Evolutionary conservation across 176 grass and related monocot genomes (phyloP), one percentile per base, ranked within the genome.

Genomic region (Oryza punctata): DNA sequence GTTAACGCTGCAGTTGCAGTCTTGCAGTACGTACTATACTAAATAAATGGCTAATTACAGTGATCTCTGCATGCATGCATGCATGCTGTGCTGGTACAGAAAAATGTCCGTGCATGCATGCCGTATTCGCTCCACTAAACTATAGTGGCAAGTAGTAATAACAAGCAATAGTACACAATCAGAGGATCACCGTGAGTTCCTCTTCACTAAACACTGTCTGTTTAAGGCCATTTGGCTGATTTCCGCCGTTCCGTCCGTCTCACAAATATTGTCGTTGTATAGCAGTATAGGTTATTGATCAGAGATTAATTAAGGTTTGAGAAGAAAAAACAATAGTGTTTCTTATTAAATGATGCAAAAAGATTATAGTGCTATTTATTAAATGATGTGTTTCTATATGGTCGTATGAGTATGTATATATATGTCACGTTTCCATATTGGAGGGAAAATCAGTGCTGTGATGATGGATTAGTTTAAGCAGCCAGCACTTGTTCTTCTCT

Each of bases 401-500:
- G 37, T 38, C 37, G 7, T 8, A 38, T 8, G 37, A 6, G 6
- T 37, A 7, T 37, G 35, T 37, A 0, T 37, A 37, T 47, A 47
- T 47, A 47, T 41, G 45, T 1, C 50, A n/a, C 52, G 18, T 57
- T 57, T 57, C 1, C 52, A 57, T 50, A 18, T n/a, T n/a, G 19
- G 19, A n/a, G 19, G n/a, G 5, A 23, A 57, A 6, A 61, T 2
- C n/a, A 24, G 8, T 60, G 15, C 44, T 81, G 65, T 81, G 49
- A 43, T 27, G 65, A 72, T 70, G 33, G 32, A 26, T 69, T 76
- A 43, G 26, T 45, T 54, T 81, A 76, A 63, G 38, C 50, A 4
- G 19, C 40, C n/a, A 8, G 2, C 28, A 6, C 26, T 65, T 3
- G 16, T 19, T 57, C n/a, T 6, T 25, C 23, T 67, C 23, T 65